Base-by-base conservation (phyloP, 1,284 basidiomycete genomes). In the Sporisorium sorghi region DNA sequence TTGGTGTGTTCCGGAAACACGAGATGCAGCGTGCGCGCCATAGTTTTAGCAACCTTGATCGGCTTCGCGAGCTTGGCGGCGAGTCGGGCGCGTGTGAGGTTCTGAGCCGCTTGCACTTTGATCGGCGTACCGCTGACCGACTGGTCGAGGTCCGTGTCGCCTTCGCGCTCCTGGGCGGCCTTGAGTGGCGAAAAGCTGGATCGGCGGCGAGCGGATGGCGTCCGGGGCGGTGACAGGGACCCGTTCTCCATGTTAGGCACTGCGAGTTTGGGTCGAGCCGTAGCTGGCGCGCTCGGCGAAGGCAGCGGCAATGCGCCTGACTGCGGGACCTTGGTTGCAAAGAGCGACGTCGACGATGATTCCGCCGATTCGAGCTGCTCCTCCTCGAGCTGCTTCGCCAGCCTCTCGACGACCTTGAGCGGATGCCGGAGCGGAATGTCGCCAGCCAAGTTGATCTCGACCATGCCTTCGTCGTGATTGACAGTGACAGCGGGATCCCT, bases 1-100 rank as follows among this genome's bases (percentile, higher is more conserved):
- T 81, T 81, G 35, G 76, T 70, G 55, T 81, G 79, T 52, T 81
- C 75, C 6, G 78, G 78, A 39, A 80, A 80, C 2, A 80, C 78
- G 15, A 80, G 57, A 23, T 80, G 77, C 10, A 80, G 54, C 14
- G 72, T 73, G 0, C 58, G 68, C 11, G 61, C 68, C 50, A 75
- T 54, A 6, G 78, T 80, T 21, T 70, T 58, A 30, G 61, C 63
- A 2, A 79, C 74, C 35, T 69, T 63, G 58, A 78, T 70, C 17
- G 72, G 66, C 14, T 73, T 73, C 1, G 50, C 17, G 30, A 73
- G 63, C 26, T 73, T 73, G 10, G 63, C 33, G 1, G 59, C 44
- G 5, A 67, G 48, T 5, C 53, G 32, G 14, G 60, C 59, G 24
- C 49, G 55, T 0, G 55, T 61, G 32, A 67, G 59, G 15, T 48